These are phyloP conservation scores for Xylaria sp. DNA, from an alignment of 495 filamentous ascomycete genomes.

Conservation along the genomic window DNA sequence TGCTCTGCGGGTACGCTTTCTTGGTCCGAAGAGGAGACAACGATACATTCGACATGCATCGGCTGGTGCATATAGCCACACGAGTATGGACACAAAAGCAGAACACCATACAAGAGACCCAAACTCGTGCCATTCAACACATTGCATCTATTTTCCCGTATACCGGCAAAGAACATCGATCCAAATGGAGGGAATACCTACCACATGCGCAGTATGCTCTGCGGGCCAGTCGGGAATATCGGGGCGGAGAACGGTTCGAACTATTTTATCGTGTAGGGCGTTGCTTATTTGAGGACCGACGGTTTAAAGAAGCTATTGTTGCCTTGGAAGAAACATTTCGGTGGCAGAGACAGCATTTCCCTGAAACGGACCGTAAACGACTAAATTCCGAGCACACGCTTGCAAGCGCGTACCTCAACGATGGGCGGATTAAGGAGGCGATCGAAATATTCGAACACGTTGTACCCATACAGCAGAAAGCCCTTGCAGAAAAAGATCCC, in stretches of 20 bases:
- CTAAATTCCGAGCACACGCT: constrained; percentile 41
- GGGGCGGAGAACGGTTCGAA: constrained; percentile 27
- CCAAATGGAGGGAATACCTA: constrained; percentile 37
- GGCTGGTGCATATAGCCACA: constrained; percentile 55
- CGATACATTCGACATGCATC: constrained; percentile 48
- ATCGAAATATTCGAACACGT: constrained; percentile 38
- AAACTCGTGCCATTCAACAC: constrained; percentile 33
- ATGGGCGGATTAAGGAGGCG: constrained; percentile 36
- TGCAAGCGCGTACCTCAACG: constrained; percentile 39
- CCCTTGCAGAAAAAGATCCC: too few species aligned
- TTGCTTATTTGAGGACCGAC: constrained; percentile 34
- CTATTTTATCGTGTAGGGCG: constrained; percentile 29
- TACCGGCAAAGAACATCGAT: constrained; percentile 23
- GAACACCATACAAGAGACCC: constrained; percentile 18
- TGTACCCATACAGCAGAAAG: too few species aligned
- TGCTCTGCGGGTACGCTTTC: constrained; percentile 44
- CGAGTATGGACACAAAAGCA: constrained; percentile 43
- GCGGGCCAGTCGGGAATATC: constrained; percentile 20
- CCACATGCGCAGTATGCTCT: constrained; percentile 41
- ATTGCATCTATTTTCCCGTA: constrained; percentile 31
- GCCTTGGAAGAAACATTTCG: constrained; percentile 31
- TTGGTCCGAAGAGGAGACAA: constrained; percentile 37
- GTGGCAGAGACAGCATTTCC: constrained; percentile 32
- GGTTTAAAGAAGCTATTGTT: constrained; percentile 42
- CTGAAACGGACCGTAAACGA: constrained; percentile 39